Evolutionary conservation across 2,329 filamentous ascomycete genomes (phyloP), one percentile per base, ranked within the genome.

Genomic region (Nemania diffusa): DNA sequence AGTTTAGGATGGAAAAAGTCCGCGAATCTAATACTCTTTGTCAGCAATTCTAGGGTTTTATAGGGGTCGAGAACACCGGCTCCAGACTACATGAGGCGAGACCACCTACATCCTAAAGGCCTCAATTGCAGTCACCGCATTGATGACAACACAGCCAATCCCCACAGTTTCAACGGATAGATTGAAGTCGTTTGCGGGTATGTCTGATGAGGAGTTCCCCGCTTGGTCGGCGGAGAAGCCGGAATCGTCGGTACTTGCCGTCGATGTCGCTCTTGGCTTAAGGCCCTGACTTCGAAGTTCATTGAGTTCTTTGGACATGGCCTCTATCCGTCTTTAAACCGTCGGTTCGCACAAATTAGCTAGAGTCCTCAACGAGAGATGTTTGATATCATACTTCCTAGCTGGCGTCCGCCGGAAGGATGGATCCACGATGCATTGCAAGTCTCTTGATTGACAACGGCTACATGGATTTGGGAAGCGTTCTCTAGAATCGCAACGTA

Each of bases 401-500:
- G 76, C 74, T 6, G 76, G 76, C 24, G 73, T 77, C 55, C 76
- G 71, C 58, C 72, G 71, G 68, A 78, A 78, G 15, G 74, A 72
- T n/a, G 76, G 74, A 62, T 78, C 76, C 44, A 78, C 73, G 15
- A 72, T 73, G 57, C 76, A 78, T 55, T 72, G 71, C 5, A 76
- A 69, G 11, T 73, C 69, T 68, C 75, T 73, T 8, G 73, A 59
- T 48, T 75, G 69, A 37, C 76, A 78, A 71, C 76, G 71, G 22
- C 70, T 74, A 57, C 76, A 78, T 9, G 76, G 75, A 48, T 76
- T 74, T 17, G 76, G 76, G 57, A 76, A 78, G 27, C 72, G 73
- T 48, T 73, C 75, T 61, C 72, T 74, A n/a, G 75, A 77, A 66
- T 78, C 75, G 67, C 76, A 78, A 55, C 75, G 74, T 50, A 78